These are phyloP conservation scores for Xerocomus potaroensis DNA, from an alignment of 768 basidiomycete species.

Conservation along the genomic window DNA sequence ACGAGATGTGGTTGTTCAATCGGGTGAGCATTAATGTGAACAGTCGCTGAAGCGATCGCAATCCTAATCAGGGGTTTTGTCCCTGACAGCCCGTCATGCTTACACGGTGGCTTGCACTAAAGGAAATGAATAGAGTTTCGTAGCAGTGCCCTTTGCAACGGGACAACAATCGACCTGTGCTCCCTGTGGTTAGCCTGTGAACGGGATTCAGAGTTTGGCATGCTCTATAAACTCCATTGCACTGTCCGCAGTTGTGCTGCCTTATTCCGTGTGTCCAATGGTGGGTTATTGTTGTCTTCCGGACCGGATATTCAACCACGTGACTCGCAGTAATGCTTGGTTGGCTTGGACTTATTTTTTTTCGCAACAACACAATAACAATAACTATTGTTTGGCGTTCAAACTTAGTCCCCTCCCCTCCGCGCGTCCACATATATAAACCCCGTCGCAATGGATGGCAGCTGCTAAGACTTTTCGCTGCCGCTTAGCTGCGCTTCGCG, in stretches of 20 bases:
- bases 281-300: constrained; percentile 19
- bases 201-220: neutral
- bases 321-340: too few relatives aligned
- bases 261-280: neutral
- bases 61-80: too few relatives aligned
- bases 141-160: neutral
- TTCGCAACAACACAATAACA: too few relatives aligned
- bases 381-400: constrained; percentile 27
- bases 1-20: too few relatives aligned
- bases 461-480: constrained; percentile 2
- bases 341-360: too few relatives aligned
- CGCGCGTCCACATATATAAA: constrained; percentile 17
- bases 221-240: constrained; percentile 11
- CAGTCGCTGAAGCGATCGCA: neutral
- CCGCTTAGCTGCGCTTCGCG: constrained; percentile 30
- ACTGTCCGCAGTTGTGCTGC: neutral
- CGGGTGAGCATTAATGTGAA: constrained; percentile 8
- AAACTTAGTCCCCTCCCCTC: constrained; percentile 7
- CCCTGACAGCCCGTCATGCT: too few relatives aligned
- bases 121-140: neutral
- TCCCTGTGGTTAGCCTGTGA: constrained; percentile 8
- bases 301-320: constrained; percentile 19
- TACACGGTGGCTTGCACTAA: neutral
- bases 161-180: constrained; percentile 11
- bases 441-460: constrained; percentile 2